Base-by-base conservation (phyloP, 2,329 filamentous ascomycete genomes). In the Sarocladium oryzae region DNA sequence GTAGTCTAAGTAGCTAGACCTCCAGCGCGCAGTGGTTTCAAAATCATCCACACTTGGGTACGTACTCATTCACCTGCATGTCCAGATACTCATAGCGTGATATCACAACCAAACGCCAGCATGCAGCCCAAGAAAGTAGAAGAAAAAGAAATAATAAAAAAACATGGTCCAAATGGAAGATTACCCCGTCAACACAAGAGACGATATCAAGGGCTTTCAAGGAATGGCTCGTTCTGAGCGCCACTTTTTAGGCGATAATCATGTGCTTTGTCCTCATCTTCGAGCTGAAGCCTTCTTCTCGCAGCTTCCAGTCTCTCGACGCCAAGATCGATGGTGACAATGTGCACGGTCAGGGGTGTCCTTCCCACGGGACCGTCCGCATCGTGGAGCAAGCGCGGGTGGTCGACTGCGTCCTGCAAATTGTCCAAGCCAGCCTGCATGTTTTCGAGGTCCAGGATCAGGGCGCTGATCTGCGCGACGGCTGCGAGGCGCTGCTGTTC, bases 391-490 rank as follows among this genome's bases (percentile, higher is more conserved):
- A 85, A 64, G 56, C 82, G 83, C 0, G 88, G 86, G 52, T 79
- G 76, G 0, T 80, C 82, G 9, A 91, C 85, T 5, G 84, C 72
- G 54, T 89, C 85, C 20, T 86, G 73, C 57, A 95, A 65, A 59
- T 89, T 85, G 56, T 84, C 82, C 11, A 95, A 69, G 40, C 82
- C 82, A 2, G 81, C 77, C 57, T 84, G 79, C 55, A 93, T 92
- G 51, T 80, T 80, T 64, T 88, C 80, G 32, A 93, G 74, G 60
- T 89, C 88, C 37, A 89, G 69, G 15, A 93, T 71, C 1, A 89
- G 82, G 2, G 76, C 76, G 15, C 71, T 77, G n/a, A 95, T 79
- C 62, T 89, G 87, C 15, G 71, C 72, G 51, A 85, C 79, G 1
- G 88, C 88, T 4, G 73, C 72, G 43, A 76, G 75, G 23, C 86